Conservation (phyloP, 257 asterid genomes). For the Nemophila menziesii region DNA sequence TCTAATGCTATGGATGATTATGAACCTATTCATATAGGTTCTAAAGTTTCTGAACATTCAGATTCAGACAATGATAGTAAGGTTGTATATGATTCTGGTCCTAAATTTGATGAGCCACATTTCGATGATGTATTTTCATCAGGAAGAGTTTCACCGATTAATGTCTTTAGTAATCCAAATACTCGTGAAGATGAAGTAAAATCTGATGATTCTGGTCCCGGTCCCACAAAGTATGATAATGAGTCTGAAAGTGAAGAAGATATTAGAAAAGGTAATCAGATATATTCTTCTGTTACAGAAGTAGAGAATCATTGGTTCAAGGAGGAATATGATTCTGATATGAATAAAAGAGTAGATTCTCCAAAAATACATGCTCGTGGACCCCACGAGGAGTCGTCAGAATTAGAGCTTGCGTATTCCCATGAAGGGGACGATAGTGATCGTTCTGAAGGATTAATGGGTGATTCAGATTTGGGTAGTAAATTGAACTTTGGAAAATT, state of each 20-base stretch:
- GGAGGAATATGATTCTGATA: slow-evolving; percentile 12
- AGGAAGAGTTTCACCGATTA: slow-evolving; percentile 29
- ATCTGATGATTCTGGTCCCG: slow-evolving; percentile 21
- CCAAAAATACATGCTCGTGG: slow-evolving; percentile 10
- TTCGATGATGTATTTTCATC: slow-evolving; percentile 30
- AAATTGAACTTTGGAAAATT: slow-evolving; percentile 53
- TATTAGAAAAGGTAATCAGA: slow-evolving; percentile 11
- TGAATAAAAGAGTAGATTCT: slow-evolving; percentile 13
- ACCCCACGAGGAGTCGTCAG: slow-evolving; percentile 12
- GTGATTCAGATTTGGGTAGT: slow-evolving; percentile 22
- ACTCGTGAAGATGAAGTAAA: slow-evolving; percentile 22
- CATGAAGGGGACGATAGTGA: slow-evolving; percentile 6
- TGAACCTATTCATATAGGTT: slow-evolving; percentile 29
- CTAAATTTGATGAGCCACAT: slow-evolving; percentile 38
- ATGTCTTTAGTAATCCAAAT: slow-evolving; percentile 14
- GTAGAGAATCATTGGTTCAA: slow-evolving; percentile 10
- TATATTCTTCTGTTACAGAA: slow-evolving; percentile 17
- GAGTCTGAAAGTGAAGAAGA: slow-evolving; percentile 46
- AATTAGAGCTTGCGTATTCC: neutral
- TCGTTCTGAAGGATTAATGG: slow-evolving; percentile 3
- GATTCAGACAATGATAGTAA: slow-evolving; percentile 55
- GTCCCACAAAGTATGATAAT: slow-evolving; percentile 52
- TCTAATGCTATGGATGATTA: slow-evolving; percentile 24
- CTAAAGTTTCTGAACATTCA: slow-evolving; percentile 43
- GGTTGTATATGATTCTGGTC: slow-evolving; percentile 23